phyloP scores from a whole-genome alignment of 192 early-diverging fungal genomes.

The Diversispora eburnea region DNA sequence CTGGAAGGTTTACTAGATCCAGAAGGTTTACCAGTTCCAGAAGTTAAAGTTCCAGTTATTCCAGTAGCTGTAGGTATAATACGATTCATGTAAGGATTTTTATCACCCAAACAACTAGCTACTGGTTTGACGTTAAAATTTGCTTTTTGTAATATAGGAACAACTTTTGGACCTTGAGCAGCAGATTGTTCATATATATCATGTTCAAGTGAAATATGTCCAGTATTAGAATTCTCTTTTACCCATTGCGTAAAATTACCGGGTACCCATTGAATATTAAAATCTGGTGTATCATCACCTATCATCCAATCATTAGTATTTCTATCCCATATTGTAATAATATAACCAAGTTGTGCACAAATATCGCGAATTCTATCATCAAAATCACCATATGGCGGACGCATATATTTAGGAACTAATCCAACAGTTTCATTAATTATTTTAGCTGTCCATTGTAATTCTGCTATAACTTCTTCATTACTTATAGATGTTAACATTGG shows the following conservation, averaged over 20 bases:
- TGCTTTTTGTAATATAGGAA: no score
- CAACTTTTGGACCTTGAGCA: no score
- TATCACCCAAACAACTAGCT: no score
- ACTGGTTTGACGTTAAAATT: no score
- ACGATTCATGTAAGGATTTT: no score
- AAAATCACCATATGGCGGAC: constrained; percentile 66
- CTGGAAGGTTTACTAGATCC: no score
- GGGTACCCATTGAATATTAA: not conserved
- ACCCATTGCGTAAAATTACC: constrained; percentile 24
- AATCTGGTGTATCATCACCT: not conserved
- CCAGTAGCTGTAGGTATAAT: no score
- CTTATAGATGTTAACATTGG: constrained; percentile 44
- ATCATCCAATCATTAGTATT: constrained; percentile 34
- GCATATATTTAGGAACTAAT: constrained; percentile 53
- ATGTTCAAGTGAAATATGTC: constrained; percentile 32
- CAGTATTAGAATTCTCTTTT: constrained; percentile 27
- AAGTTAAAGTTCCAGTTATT: no score
- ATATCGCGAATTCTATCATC: constrained; percentile 71
- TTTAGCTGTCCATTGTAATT: constrained; percentile 54
- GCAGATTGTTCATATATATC: no score
- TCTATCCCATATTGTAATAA: constrained; percentile 33
- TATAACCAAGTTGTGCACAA: constrained; percentile 50
- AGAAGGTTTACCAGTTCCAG: no score
- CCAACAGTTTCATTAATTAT: constrained; percentile 54
- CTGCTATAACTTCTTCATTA: constrained; percentile 49